Evolutionary conservation across 1,139 yeast species (phyloP).

Genomic region (Hyphopichia wangnamkhiaoensis): DNA sequence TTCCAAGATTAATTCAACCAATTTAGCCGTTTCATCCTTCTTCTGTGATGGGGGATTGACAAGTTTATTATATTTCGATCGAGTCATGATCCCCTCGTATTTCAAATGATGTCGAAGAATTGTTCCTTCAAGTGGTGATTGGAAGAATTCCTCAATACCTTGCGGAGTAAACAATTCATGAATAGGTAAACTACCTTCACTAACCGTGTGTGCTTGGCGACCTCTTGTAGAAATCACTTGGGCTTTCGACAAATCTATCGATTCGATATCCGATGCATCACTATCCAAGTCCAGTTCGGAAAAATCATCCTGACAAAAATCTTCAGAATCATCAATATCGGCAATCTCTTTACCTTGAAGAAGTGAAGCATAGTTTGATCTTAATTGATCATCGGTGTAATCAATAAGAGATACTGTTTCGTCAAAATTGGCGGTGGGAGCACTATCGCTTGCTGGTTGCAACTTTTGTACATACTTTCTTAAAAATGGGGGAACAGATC

Average conservation of each 20-base stretch:
- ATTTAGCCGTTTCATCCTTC: slow-evolving; percentile 24
- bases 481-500: slow-evolving; percentile 28
- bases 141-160: slow-evolving; percentile 30
- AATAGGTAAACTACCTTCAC: slow-evolving; percentile 13
- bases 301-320: slow-evolving; percentile 27
- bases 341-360: slow-evolving; percentile 33
- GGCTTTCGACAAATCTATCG: slow-evolving; percentile 7
- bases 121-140: slow-evolving; percentile 18
- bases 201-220: slow-evolving; percentile 9
- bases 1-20: slow-evolving; percentile 23
- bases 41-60: slow-evolving; percentile 10
- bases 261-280: slow-evolving; percentile 21
- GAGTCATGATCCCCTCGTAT: slow-evolving; percentile 35
- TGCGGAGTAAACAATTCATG: slow-evolving; percentile 33
- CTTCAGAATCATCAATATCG: slow-evolving; percentile 50
- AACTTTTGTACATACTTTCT: slow-evolving; percentile 19
- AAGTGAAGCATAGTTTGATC: slow-evolving; percentile 22
- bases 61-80: slow-evolving; percentile 36
- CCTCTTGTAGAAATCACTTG: neutral
- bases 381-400: slow-evolving; percentile 24
- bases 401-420: slow-evolving; percentile 21
- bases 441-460: neutral
- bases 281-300: slow-evolving; percentile 23
- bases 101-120: slow-evolving; percentile 40
- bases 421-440: neutral